Evolutionary conservation across 2,329 filamentous ascomycete genomes (phyloP), one percentile per base, ranked within the genome.

Genomic region (Claviceps monticola): DNA sequence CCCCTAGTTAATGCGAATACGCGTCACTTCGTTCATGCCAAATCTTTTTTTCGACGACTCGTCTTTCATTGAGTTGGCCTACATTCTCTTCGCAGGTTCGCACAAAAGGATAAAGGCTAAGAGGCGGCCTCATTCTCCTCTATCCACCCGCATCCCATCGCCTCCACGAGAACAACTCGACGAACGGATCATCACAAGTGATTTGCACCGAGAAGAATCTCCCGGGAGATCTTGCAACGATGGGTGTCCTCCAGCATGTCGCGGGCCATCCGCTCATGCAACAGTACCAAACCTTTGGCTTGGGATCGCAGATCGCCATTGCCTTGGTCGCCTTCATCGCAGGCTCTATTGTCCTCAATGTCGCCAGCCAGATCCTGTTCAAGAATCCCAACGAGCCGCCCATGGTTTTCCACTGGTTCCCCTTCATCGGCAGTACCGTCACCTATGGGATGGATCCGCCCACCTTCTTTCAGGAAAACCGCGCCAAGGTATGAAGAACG

Each of bases 361-460:
- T 97, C 57, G 63, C 87, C 59, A 75, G 75, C 56, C 91, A 97
- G 70, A 60, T 94, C 52, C 71, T 96, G 56, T 81, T 88, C 72
- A 86, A 80, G 71, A 91, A 89, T 60, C 79, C 84, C 49, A 86
- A 89, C 65, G 85, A 89, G 66, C 86, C 86, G 34, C 86, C 86
- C 1, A 60, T 90, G 53, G 85, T 91, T 56, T 91, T 90, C 67
- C 84, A 88, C 68, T 86, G 80, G 79, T 76, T 91, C 62, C 87
- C 86, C 54, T 70, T 95, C 59, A 76, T 98, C 62, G 91, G 91
- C 57, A 96, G 84, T 73, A 96, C 93, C 54, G 75, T 97, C 61
- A 86, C 81, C 45, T 98, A 97, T 71, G 91, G 91, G 68, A 96
- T 96, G 70, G 88, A 97, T 63, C 91, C 91, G 16, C 90, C 88